Conservation (phyloP, 106 monocot genomes). For the Amphibolis antarctica region DNA sequence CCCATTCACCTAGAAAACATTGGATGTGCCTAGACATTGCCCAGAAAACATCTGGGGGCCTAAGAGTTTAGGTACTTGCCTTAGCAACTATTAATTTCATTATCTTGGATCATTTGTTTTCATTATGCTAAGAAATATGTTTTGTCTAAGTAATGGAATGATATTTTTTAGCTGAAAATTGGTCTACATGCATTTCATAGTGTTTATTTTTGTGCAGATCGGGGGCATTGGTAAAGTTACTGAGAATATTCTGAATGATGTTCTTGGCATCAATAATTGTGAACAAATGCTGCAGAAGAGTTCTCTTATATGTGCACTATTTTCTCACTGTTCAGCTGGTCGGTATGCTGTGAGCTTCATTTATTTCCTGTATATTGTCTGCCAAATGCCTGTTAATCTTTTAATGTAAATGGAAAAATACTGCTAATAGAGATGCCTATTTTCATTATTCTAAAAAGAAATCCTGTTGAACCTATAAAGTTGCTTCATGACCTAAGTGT, state of each 20-base stretch:
- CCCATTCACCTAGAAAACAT: no score
- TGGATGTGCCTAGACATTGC: no score
- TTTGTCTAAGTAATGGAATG: background rate
- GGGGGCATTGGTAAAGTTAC: conserved; percentile 98
- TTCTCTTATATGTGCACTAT: conserved; percentile 68
- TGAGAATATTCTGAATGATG: conserved; percentile 69
- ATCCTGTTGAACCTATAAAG: no score
- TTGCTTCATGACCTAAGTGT: no score
- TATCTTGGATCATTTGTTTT: background rate
- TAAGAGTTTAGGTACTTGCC: no score
- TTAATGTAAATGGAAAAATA: no score
- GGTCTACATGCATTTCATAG: background rate
- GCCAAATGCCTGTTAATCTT: background rate
- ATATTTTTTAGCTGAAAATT: background rate
- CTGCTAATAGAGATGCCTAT: no score
- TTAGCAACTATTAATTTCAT: no score
- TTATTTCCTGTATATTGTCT: background rate
- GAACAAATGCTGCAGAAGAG: conserved; percentile 78
- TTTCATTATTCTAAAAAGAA: no score
- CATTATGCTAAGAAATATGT: background rate
- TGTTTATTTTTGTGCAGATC: conserved; percentile 32
- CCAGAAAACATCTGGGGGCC: no score
- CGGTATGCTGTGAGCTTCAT: conserved; percentile 19
- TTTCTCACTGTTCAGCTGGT: conserved; percentile 73
- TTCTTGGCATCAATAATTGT: conserved; percentile 74